Base-by-base conservation (phyloP, 148 eudicot genomes). In the Salicornia ramosissima region DNA sequence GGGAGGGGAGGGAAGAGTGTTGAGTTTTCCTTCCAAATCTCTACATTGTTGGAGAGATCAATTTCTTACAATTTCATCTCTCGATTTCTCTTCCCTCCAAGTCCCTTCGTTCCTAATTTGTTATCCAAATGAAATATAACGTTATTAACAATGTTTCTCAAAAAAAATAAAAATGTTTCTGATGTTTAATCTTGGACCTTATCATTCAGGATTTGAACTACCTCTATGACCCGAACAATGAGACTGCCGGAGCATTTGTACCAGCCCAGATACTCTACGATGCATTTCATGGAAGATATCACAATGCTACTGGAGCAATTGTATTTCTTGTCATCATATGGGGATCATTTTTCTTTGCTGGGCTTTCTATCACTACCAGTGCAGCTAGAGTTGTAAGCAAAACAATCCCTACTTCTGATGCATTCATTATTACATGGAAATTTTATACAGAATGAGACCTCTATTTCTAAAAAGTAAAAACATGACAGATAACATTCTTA, bases 291-390 rank as follows among this genome's bases (percentile, higher is more conserved):
- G 91, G 88, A 69, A 77, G 91, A 69, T 87, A 81, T 42, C 82
- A 81, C 24, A 85, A 55, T 47, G 24, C 82, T 52, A 40, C 78
- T 13, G 91, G 91, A 73, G 91, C 91, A 24, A 71, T 87, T 19
- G 40, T 87, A 29, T 64, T 87, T 70, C 85, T 87, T 21, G 72
- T 79, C 67, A 74, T 87, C 59, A 87, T 87, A 60, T 87, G 91
- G 91, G 91, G 87, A 3, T 87, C 91, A 1, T 87, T 85, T 69
- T 87, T 87, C 87, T 87, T 85, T 64, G 83, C 83, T 15, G 91
- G 91, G 0, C 87, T 87, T 33, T 85, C 91, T 0, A 77, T 85
- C 58, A 87, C 86, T 1, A 85, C 91, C 2, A 83, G 87, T 67
- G 91, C 88, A 31, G 88, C 91, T 8, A 75, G 91, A 71, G 87